phyloP scores from a whole-genome alignment of 2,329 filamentous ascomycete species.

The Cercospora beticola region DNA sequence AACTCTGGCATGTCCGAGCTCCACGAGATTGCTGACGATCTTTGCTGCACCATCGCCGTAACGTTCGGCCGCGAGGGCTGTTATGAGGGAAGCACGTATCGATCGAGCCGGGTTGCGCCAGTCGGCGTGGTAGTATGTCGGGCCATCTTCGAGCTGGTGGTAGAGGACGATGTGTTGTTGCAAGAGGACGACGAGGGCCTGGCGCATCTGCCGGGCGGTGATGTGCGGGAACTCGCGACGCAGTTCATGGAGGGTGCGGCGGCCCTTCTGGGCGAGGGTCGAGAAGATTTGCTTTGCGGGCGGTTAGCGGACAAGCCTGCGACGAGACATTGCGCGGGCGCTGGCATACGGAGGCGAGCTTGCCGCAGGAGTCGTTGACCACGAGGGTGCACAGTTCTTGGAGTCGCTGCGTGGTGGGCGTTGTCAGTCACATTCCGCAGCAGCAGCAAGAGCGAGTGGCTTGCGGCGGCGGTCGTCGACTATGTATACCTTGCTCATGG shows the following conservation, averaged over 20 bases:
- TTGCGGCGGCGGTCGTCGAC: slow-evolving; percentile 3
- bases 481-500: slow-evolving; percentile 19
- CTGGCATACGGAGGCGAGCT: slow-evolving; percentile 79
- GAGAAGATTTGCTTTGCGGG: slow-evolving; percentile 73
- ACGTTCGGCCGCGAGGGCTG: slow-evolving; percentile 70
- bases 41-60: slow-evolving; percentile 73
- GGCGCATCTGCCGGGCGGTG: slow-evolving; percentile 70
- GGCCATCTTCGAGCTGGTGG: slow-evolving; percentile 55
- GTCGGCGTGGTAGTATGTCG: slow-evolving; percentile 81
- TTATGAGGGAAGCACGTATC: slow-evolving; percentile 75
- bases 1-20: slow-evolving; percentile 74
- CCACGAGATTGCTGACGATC: slow-evolving; percentile 71
- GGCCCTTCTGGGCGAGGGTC: slow-evolving; percentile 73
- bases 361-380: slow-evolving; percentile 84
- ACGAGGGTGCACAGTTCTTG: slow-evolving; percentile 88
- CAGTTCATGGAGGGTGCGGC: slow-evolving; percentile 69
- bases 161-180: slow-evolving; percentile 66
- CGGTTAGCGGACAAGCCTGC: slow-evolving; percentile 11
- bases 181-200: slow-evolving; percentile 79
- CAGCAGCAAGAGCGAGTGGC: not conserved
- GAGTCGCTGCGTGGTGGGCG: slow-evolving; percentile 60
- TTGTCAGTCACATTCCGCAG: slow-evolving; percentile 24
- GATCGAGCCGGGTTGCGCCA: slow-evolving; percentile 76
- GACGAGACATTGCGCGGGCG: not conserved
- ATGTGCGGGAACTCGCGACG: slow-evolving; percentile 67